phyloP scores from a whole-genome alignment of 441 rosid species.

The Hura crepitans region DNA sequence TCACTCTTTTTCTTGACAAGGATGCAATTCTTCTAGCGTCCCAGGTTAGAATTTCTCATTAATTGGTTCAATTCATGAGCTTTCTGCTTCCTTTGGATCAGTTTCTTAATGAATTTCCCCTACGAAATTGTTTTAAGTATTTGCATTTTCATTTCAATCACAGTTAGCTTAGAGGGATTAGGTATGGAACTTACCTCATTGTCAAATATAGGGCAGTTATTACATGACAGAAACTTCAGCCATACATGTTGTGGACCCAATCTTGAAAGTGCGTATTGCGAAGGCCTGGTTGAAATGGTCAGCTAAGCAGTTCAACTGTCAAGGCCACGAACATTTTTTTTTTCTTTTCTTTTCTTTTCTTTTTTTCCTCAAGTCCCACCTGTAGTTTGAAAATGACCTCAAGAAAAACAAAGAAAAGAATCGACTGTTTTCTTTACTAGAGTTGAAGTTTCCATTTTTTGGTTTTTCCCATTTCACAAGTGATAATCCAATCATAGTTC shows the following conservation, averaged over 20 bases:
- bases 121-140: not conserved
- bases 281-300: not conserved
- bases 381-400: not conserved
- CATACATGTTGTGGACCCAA: not conserved
- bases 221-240: not conserved
- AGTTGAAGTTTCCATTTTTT: not conserved
- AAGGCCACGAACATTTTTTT: not conserved
- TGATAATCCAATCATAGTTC: no score
- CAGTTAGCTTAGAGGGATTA: not conserved
- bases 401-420: not conserved
- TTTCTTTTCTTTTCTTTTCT: no score
- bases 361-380: no score
- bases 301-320: constrained; percentile 12
- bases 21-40: constrained; percentile 67
- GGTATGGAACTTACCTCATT: not conserved
- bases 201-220: not conserved
- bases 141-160: not conserved
- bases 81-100: no score
- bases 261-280: not conserved
- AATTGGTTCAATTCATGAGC: no score
- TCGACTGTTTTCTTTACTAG: not conserved
- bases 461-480: not conserved
- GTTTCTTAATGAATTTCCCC: not conserved
- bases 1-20: constrained; percentile 63
- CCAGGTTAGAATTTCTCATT: constrained; percentile 36